phyloP scores from a whole-genome alignment of 202 grass and related monocot genomes.

The Tripidium arundinaceum region DNA sequence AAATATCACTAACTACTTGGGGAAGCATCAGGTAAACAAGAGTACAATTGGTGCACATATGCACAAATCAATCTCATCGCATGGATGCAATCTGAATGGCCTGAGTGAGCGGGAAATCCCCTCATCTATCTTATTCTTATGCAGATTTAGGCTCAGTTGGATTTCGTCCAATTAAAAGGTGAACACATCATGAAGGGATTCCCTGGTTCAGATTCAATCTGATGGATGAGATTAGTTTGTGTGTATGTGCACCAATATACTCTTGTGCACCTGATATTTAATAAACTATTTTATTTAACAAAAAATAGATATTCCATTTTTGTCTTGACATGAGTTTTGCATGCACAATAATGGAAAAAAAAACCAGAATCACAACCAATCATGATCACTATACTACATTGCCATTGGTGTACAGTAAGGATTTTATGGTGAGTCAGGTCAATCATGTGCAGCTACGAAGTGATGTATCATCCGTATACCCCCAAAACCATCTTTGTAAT shows the following conservation, averaged over 20 bases:
- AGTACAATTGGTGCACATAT: not conserved
- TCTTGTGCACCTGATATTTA: not conserved
- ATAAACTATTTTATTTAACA: not conserved
- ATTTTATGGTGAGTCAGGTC: not conserved
- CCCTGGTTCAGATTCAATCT: not conserved
- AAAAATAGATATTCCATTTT: not conserved
- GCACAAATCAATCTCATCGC: not conserved
- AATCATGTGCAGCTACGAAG: not conserved
- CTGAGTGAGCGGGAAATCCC: not conserved
- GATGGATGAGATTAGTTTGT: not conserved
- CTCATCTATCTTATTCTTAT: not conserved
- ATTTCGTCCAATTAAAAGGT: not conserved
- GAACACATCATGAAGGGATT: not conserved
- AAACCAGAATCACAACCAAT: not conserved
- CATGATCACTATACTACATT: conserved; percentile 7
- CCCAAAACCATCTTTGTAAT: not conserved
- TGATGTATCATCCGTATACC: not conserved
- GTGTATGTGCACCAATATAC: not conserved
- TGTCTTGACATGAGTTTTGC: not conserved
- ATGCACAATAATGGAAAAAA: not conserved
- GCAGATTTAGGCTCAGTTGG: not conserved
- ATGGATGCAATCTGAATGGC: not conserved
- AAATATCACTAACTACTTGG: not conserved
- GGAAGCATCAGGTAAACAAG: not conserved
- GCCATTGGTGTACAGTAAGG: not conserved